These are phyloP conservation scores for Kitagawia praeruptora DNA, from an alignment of 129 eudicot genomes.

Conservation along the genomic window DNA sequence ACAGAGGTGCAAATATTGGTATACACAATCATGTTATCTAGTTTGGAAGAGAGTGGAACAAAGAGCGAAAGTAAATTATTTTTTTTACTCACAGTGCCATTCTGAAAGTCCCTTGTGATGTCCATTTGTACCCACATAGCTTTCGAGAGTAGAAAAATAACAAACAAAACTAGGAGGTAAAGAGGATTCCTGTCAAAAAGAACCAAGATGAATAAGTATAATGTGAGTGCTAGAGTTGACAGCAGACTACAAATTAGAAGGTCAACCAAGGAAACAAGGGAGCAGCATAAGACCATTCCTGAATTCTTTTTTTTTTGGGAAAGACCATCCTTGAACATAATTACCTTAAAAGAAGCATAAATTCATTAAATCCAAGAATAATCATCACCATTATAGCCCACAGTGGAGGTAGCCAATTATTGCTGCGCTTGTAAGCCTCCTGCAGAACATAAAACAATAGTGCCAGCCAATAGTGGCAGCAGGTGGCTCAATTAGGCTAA, in stretches of 20 bases:
- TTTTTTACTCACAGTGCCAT: constrained; percentile 52
- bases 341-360: constrained; percentile 76
- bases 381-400: constrained; percentile 80
- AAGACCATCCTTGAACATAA: background rate
- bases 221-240: constrained; percentile 6
- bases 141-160: constrained; percentile 46
- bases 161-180: constrained; percentile 49
- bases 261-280: background rate
- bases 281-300: background rate
- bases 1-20: background rate
- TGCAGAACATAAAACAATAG: constrained; percentile 14
- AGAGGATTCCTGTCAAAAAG: constrained; percentile 65
- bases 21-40: background rate
- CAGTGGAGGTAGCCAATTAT: constrained; percentile 80
- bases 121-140: constrained; percentile 77
- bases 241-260: background rate
- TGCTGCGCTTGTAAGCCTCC: constrained; percentile 68
- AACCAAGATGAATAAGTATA: constrained; percentile 11
- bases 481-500: background rate
- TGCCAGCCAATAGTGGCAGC: background rate
- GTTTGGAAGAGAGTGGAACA: background rate
- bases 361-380: constrained; percentile 69
- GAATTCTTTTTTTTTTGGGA: background rate
- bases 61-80: background rate
- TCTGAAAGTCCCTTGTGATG: constrained; percentile 37